Evolutionary conservation across 225 moss, liverwort and hornwort species (phyloP).

Genomic region (Bryum argenteum): DNA sequence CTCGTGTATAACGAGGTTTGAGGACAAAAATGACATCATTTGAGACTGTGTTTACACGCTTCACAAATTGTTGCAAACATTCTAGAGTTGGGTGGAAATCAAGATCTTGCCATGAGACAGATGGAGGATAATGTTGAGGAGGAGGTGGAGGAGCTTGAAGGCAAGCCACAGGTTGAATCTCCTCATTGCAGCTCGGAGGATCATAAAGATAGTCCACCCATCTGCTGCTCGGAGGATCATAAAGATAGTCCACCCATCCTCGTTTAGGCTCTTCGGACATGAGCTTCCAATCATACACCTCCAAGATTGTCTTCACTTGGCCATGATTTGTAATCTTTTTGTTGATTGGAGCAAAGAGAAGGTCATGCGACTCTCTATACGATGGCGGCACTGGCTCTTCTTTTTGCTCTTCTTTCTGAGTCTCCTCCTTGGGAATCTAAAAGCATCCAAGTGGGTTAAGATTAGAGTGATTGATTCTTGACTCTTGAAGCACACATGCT

Average conservation of each 20-base stretch:
- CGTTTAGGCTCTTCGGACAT: not conserved
- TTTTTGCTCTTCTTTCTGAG: no score
- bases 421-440: not conserved
- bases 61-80: not conserved
- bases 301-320: not conserved
- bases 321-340: not conserved
- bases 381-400: not conserved
- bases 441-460: not conserved
- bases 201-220: slow-evolving; percentile 21
- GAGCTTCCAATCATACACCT: not conserved
- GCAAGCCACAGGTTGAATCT: slow-evolving; percentile 24
- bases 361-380: not conserved
- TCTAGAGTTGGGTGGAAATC: not conserved
- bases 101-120: not conserved
- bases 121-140: not conserved
- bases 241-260: not conserved
- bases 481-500: no score
- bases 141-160: not conserved
- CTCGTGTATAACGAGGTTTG: not conserved
- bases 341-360: not conserved
- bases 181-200: not conserved
- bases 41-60: not conserved
- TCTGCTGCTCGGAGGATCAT: not conserved
- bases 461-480: accelerated
- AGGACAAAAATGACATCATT: not conserved